Evolutionary conservation across 2,329 filamentous ascomycete genomes (phyloP), one percentile per base, ranked within the genome.

Genomic region (Didymella lethalis): DNA sequence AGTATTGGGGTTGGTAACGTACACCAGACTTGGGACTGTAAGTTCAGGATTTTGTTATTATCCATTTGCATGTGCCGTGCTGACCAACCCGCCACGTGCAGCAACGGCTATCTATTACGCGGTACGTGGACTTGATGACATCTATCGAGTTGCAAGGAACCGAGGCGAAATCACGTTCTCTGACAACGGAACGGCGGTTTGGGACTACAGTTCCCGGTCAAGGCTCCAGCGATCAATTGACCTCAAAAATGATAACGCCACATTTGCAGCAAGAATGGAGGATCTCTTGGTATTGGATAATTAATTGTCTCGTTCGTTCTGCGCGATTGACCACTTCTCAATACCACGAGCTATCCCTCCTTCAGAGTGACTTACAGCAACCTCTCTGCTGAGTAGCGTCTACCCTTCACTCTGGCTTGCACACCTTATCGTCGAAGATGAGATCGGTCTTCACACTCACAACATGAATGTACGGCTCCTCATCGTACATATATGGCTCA

Each of bases 361-460:
- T 23, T 23, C 23, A 23, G 23, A 23, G 23, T 23, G 3, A 23
- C 23, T 2, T 23, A 23, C 23, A 23, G 23, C 23, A 23, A 23
- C 2, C 23, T 3, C 23, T 23, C 23, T 23, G 23, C 23, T 3
- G 16, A 32, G 12, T 4, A 14, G 12, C 31, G 3, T 32, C 5
- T 11, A 11, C 14, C 31, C 7, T 38, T 38, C n/a, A 38, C 16
- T n/a, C 16, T n/a, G 11, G 8, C 18, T 38, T 38, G 34, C 34
- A 38, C 4, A 38, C 34, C 34, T 38, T n/a, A 2, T 48, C 54
- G n/a, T 63, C 46, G 3, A 66, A 59, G 2, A 57, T 10, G 3
- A 57, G 14, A 23, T 61, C 48, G 34, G 55, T 68, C 18, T 45
- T 18, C 3, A 66, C 28, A 12, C 25, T 57, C 12, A 68, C 46